Base-by-base conservation (phyloP, 345 rosid genomes). In the Conringia planisiliqua region DNA sequence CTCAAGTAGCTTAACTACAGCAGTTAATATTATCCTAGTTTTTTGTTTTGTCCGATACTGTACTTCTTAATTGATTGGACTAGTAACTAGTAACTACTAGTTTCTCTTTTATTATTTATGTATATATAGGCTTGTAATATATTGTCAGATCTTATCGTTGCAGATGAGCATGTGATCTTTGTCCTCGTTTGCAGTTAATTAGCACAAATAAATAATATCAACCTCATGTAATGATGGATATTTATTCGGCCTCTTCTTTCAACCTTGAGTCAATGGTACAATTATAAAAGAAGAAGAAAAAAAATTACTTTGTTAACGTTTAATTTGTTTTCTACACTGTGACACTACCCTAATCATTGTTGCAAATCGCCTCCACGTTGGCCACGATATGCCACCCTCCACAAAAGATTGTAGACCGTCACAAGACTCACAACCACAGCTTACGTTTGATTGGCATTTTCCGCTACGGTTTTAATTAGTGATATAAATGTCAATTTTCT, bases 151-250 rank as follows among this genome's bases (percentile, higher is more conserved):
- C 67, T 66, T 47, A 47, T 66, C 52, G 57, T 17, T 66, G 78
- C 18, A 47, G 42, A 36, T 26, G 60, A 66, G 12, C 78, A 74
- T 66, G 78, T 74, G 78, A 74, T 47, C 24, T 57, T 74, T 74
- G 66, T 74, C 50, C 16, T 65, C 46, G 50, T 5, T 55, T 43
- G 24, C 62, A 52, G 6, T 64, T 30, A 29, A 14, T 20, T 20
- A 10, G 36, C 64, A 56, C 43, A 60, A 29, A 44, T 58, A 29
- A 48, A 62, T 3, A 16, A 32, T 62, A 72, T 52, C 43, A 40
- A 63, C 26, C 36, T 22, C 44, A 52, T 42, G 44, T n/a, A 63
- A 42, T 3, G 63, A 42, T 63, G 17, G 42, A 18, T 38, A 62
- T 18, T 39, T 39, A 18, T 52, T 73, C 13, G 18, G 40, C 36